Evolutionary conservation across 495 filamentous ascomycete genomes (phyloP).

Genomic region (Penicillium roqueforti): DNA sequence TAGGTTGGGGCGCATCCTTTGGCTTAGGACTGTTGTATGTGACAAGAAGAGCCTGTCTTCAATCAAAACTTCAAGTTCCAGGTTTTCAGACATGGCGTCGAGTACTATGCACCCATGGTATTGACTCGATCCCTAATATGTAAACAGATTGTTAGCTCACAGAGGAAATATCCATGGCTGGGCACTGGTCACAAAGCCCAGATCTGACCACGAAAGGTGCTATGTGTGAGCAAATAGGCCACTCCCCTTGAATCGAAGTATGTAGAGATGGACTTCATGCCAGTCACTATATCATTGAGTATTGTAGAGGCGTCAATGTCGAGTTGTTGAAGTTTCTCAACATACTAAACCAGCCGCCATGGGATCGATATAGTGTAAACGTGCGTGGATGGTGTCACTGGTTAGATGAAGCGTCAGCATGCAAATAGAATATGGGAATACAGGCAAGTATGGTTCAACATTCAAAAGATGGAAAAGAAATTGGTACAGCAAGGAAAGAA

Average conservation of each 20-base stretch:
- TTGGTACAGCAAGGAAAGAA: too few species aligned
- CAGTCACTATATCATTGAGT: neutral
- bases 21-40: conserved; percentile 31
- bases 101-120: conserved; percentile 28
- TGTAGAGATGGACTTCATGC: neutral
- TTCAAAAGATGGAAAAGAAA: too few species aligned
- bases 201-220: neutral
- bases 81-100: conserved; percentile 33
- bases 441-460: too few species aligned
- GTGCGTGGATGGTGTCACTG: too few species aligned
- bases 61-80: conserved; percentile 40
- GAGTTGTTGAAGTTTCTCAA: too few species aligned
- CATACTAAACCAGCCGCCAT: too few species aligned
- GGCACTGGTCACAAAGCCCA: neutral
- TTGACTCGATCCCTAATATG: conserved; percentile 19
- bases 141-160: conserved; percentile 41
- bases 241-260: neutral
- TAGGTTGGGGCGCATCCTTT: conserved; percentile 32
- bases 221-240: neutral
- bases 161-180: conserved; percentile 20
- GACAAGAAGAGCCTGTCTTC: conserved; percentile 40
- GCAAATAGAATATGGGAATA: too few species aligned
- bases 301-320: too few species aligned
- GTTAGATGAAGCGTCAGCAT: too few species aligned
- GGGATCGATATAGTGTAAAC: too few species aligned